Conservation (phyloP, 108 stramenopile species). For the Pseudonitzschia multistriata region DNA sequence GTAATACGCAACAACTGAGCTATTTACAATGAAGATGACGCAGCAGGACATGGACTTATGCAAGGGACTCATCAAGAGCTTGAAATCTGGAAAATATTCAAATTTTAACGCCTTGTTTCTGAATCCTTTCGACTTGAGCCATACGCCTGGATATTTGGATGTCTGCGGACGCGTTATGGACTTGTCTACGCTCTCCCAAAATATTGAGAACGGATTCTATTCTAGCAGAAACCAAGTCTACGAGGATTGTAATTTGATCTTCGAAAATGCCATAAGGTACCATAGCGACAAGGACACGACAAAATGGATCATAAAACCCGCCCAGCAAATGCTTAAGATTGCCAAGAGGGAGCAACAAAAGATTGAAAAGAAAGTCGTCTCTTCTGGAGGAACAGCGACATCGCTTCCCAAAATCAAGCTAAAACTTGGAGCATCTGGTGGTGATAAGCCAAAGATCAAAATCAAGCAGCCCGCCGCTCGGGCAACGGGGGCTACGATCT, state of each 20-base stretch:
- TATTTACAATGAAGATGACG: constrained; percentile 34
- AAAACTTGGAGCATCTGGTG: constrained; percentile 13
- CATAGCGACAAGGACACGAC: constrained; percentile 49
- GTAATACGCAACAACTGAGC: too few relatives aligned
- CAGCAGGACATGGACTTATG: constrained; percentile 52
- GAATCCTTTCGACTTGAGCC: constrained; percentile 59
- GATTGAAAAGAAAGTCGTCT: constrained; percentile 33
- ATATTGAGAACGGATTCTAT: constrained; percentile 62
- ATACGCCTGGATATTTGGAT: constrained; percentile 61
- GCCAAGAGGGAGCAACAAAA: constrained; percentile 55
- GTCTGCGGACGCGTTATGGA: constrained; percentile 67
- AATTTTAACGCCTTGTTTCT: constrained; percentile 71
- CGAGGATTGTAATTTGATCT: constrained; percentile 41
- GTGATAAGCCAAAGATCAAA: constrained; percentile 18
- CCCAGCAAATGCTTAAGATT: constrained; percentile 62
- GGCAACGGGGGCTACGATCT: constrained; percentile 18
- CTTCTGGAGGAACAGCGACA: not conserved
- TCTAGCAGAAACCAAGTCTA: constrained; percentile 41
- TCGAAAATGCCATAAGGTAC: constrained; percentile 72
- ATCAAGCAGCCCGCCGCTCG: constrained; percentile 15
- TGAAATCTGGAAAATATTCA: constrained; percentile 50
- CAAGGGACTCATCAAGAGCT: constrained; percentile 39
- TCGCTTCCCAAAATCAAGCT: constrained; percentile 16
- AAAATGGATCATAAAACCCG: constrained; percentile 61
- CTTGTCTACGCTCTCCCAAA: constrained; percentile 52